Evolutionary conservation across 345 rosid species (phyloP).

Genomic region (Anacardium occidentale): DNA sequence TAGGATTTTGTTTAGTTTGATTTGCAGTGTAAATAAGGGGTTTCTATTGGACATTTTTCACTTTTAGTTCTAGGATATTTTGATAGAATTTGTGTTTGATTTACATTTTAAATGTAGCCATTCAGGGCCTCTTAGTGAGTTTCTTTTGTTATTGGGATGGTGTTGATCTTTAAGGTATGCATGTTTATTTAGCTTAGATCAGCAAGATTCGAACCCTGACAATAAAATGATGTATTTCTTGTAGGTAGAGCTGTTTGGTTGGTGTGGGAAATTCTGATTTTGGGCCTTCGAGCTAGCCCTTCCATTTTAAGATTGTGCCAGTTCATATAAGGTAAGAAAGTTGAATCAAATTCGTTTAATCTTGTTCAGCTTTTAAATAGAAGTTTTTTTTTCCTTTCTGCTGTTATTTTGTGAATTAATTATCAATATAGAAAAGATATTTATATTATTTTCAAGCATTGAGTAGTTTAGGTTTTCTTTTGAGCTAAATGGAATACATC

Average conservation of each 20-base stretch:
- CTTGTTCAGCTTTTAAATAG: not conserved
- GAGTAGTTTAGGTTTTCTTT: not conserved
- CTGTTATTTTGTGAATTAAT: not conserved
- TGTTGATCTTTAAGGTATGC: not conserved
- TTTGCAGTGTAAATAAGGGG: not conserved
- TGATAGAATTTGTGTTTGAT: not conserved
- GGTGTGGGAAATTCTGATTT: not conserved
- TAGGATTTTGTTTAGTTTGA: not conserved
- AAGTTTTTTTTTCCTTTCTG: not conserved
- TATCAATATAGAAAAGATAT: not conserved
- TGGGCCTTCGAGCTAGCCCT: not conserved
- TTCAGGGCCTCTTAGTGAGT: not conserved
- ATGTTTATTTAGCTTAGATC: not conserved
- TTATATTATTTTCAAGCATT: no score
- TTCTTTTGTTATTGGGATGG: not conserved
- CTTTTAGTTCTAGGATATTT: not conserved
- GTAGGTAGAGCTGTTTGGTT: slow-evolving; percentile 7
- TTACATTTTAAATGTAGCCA: not conserved
- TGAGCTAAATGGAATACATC: not conserved
- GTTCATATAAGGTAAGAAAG: slow-evolving; percentile 41
- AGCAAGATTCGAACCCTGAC: not conserved
- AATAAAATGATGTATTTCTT: not conserved
- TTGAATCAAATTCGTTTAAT: slow-evolving; percentile 10
- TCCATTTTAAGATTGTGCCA: not conserved
- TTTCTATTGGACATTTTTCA: not conserved